A percentile compares a stretch with the other conserved stretches of the same genome.
phyloP scores from a whole-genome alignment of 106 monocot genomes.

The Dactylorhiza incarnata region DNA sequence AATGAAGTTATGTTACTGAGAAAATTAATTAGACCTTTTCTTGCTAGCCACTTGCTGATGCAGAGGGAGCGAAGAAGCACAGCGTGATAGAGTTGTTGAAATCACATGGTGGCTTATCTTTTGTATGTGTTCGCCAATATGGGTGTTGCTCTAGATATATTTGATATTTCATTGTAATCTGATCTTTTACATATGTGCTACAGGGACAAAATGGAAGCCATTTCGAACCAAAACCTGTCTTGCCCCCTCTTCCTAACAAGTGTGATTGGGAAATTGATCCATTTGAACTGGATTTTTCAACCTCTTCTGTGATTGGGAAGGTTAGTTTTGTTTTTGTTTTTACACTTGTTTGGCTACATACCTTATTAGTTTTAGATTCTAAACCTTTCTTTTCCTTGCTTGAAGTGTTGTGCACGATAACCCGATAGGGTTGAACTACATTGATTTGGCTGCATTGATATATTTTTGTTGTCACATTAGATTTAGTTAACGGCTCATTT shows the following conservation, averaged over 20 bases:
- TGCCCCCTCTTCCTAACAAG: conserved; percentile 88
- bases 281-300: conserved; percentile 79
- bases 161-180: background rate
- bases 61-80: conserved; percentile 85
- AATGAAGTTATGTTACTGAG: background rate
- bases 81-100: conserved; percentile 70
- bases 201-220: conserved; percentile 98
- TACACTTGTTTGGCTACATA: background rate
- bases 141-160: background rate
- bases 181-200: background rate
- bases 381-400: background rate
- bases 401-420: background rate
- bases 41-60: conserved; percentile 85
- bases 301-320: conserved; percentile 73
- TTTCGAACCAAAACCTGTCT: conserved; percentile 87
- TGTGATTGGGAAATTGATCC: conserved; percentile 99
- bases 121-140: conserved; percentile 44
- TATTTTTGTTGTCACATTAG: background rate
- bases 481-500: background rate
- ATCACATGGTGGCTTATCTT: conserved; percentile 73
- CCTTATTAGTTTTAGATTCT: background rate
- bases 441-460: background rate
- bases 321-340: conserved; percentile 22
- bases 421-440: background rate
- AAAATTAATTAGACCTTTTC: conserved; percentile 6